Conservation (phyloP, 768 basidiomycete species). For the Tremella fuciformis region DNA sequence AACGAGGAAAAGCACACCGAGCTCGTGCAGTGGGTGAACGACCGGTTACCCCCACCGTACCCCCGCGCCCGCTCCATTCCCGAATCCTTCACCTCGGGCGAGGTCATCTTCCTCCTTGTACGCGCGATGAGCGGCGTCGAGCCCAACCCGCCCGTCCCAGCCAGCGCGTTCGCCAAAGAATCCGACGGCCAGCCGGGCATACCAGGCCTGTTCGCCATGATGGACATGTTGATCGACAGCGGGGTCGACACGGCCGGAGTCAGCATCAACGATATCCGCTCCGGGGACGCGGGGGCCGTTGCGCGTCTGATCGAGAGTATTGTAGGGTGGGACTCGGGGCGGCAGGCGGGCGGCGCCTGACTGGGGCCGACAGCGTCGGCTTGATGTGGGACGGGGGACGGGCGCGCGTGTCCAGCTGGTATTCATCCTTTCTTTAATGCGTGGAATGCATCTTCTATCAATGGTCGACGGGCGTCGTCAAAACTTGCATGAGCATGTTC, state of each 20-base stretch:
- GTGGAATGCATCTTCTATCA: no score
- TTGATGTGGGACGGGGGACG: no score
- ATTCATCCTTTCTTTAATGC: no score
- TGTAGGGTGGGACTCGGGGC: conserved; percentile 13
- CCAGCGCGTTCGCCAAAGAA: conserved; percentile 70
- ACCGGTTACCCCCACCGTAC: conserved; percentile 64
- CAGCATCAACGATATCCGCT: conserved; percentile 87
- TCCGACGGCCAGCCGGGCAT: conserved; percentile 69
- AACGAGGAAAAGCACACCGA: conserved; percentile 24
- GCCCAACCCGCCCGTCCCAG: conserved; percentile 64
- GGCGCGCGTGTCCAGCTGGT: no score
- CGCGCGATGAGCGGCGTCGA: conserved; percentile 56
- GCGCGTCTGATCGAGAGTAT: conserved; percentile 65
- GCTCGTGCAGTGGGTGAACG: conserved; percentile 86
- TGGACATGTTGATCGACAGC: conserved; percentile 88
- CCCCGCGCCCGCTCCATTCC: conserved; percentile 56
- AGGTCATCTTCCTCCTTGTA: conserved; percentile 77
- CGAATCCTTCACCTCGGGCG: conserved; percentile 58
- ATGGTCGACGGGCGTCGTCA: no score
- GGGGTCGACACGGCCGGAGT: conserved; percentile 85
- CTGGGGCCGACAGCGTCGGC: no score
- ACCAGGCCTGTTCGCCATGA: conserved; percentile 80
- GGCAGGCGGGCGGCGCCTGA: no score
- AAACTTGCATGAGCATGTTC: no score
- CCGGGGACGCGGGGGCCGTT: conserved; percentile 77